Base-by-base conservation (phyloP, 83 land plant species). In the Picea abies region DNA sequence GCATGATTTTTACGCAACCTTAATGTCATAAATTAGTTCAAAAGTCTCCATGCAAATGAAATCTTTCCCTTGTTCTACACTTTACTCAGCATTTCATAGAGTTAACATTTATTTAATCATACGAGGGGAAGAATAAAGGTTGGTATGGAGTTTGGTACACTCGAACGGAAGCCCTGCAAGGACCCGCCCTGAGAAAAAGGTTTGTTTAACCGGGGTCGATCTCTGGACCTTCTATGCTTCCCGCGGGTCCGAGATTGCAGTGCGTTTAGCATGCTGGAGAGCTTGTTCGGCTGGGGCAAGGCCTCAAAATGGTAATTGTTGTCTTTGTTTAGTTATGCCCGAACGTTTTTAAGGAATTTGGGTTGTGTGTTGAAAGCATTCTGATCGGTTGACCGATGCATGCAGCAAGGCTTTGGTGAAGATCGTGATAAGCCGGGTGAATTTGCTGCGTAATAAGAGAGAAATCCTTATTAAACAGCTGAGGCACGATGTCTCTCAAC, bases 331-430 rank as follows among this genome's bases (percentile, higher is more conserved):
- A 11, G 41, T 71, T 39, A 35, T 19, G 35, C 10, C 6, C 10
- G 41, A 19, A 7, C 26, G 7, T 37, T 37, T 8, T 71, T 37
- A 71, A 35, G 37, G 17, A 35, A 39, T 39, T 20, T 17, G 7
- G 47, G 20, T 19, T 37, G 0, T 37, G 17, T 52, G 2, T 11
- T 52, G 56, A 52, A 52, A 1, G 56, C 14, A 52, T 68, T 29
- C 16, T 68, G 12, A 25, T 20, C 61, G 63, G 65, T 37, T 15
- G 15, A 60, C 23, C 15, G 52, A 76, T 32, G 35, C 62, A 58
- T 86, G 72, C 81, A 86, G 88, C 75, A 86, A 86, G 83, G 70
- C 68, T 22, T 32, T 83, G 83, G 61, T 86, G 9, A 76, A 63
- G 73, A 20, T 39, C 69, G 83, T 83, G 23, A 82, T 77, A 65